Base-by-base conservation (phyloP, 1,284 basidiomycete species). In the Naganishia albida region DNA sequence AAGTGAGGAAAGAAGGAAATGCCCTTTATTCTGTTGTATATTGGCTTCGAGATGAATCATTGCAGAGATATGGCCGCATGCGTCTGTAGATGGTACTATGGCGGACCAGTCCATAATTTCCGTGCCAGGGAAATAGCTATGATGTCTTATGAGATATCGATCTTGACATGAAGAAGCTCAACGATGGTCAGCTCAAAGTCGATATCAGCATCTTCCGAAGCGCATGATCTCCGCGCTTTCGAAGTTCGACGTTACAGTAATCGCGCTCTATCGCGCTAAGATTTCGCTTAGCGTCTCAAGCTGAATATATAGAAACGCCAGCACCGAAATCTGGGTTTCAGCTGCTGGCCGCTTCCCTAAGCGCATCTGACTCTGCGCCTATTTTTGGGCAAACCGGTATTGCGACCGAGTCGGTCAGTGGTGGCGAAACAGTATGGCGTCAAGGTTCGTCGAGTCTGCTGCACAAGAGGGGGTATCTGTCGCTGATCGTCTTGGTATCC, bases 271-370 rank as follows among this genome's bases (percentile, higher is more conserved):
- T n/a, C 3, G 23, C 52, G 52, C 52, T 30, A 38, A 26, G 10
- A 43, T 57, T 28, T 25, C 30, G 44, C 28, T 54, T 40, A 20
- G n/a, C 15, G 34, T 20, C 25, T 40, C 10, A 20, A n/a, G 10
- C 25, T 40, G 15, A 23, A 59, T 60, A 60, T 60, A 60, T 60
- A 60, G 23, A 60, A 60, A 38, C 57, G 12, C 16, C 20, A 59
- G 4, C 13, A 26, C 42, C 56, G 56, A 48, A 42, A 48, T 48
- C n/a, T 8, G n/a, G 38, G 57, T 60, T 60, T 60, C 57, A 60
- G 34, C 57, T 39, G n/a, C 28, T 16, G 25, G n/a, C 43, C 0
- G 13, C 15, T 42, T 12, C 13, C n/a, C 38, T 50, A 50, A 49
- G 46, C 57, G 46, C 57, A 50, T 50, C 16, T 46, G 12, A n/a